These are phyloP conservation scores for Nicotiana rustica DNA, from an alignment of 305 asterid species.

Conservation along the genomic window DNA sequence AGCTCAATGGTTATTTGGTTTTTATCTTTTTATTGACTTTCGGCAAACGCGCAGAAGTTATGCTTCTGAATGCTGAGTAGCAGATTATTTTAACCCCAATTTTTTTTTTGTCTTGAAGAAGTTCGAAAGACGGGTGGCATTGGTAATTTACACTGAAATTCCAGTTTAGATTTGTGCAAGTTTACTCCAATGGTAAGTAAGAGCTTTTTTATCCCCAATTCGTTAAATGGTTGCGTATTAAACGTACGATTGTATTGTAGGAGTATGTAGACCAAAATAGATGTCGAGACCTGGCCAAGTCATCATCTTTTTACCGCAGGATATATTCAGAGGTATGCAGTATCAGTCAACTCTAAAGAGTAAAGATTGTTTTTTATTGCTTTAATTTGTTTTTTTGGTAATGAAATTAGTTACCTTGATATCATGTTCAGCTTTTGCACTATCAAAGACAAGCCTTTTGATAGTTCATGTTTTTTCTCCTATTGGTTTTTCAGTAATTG, in stretches of 20 bases:
- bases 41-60: neutral
- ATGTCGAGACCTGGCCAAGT: constrained; percentile 48
- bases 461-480: too few relatives aligned
- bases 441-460: neutral
- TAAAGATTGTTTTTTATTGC: neutral
- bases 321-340: constrained; percentile 70
- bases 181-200: neutral
- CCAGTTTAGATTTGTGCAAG: neutral
- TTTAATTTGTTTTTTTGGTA: neutral
- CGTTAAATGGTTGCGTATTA: neutral
- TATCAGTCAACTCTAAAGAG: neutral
- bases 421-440: neutral
- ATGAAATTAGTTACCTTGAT: neutral
- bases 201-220: neutral
- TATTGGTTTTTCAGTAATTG: neutral
- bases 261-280: constrained; percentile 38
- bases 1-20: too few relatives aligned
- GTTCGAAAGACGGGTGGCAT: neutral
- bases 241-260: constrained; percentile 6
- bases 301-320: constrained; percentile 70
- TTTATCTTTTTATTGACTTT: too few relatives aligned
- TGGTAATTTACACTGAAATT: neutral
- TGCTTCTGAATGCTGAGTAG: neutral
- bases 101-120: neutral
- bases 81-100: too few relatives aligned